These are phyloP conservation scores for Multifurca ochricompacta DNA, from an alignment of 768 basidiomycete genomes.

Conservation along the genomic window DNA sequence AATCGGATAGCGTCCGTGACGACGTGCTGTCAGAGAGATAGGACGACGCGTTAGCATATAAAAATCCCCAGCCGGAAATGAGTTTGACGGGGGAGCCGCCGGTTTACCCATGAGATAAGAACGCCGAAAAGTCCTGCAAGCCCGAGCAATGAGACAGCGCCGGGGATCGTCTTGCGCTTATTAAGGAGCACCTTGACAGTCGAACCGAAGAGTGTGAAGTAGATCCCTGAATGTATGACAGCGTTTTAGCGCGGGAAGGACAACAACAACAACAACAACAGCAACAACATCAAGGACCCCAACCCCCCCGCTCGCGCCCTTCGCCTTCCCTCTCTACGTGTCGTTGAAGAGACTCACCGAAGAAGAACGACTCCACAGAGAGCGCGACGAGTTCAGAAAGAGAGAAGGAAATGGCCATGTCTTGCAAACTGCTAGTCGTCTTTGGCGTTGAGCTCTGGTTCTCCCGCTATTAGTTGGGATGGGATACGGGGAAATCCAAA, in stretches of 20 bases:
- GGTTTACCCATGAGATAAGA: conserved; percentile 20
- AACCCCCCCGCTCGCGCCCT: too few species aligned
- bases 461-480: conserved; percentile 1
- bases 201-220: not conserved
- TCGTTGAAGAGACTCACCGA: conserved; percentile 1
- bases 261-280: too few species aligned
- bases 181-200: conserved; percentile 8
- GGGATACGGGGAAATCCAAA: not conserved
- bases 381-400: conserved; percentile 18
- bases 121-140: conserved; percentile 6
- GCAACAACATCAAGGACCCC: too few species aligned
- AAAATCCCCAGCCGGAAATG: not conserved
- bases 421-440: not conserved
- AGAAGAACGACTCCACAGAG: conserved; percentile 15
- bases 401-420: conserved; percentile 16
- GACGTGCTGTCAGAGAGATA: conserved; percentile 20
- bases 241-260: not conserved
- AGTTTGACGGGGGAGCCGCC: too few species aligned
- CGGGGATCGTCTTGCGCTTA: conserved; percentile 14
- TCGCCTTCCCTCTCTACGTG: not conserved
- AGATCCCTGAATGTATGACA: conserved; percentile 10
- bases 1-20: conserved; percentile 23
- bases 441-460: not conserved
- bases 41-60: not conserved
- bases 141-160: conserved; percentile 5